Evolutionary conservation across 2,329 filamentous ascomycete species (phyloP), one percentile per base, ranked within the genome.

Genomic region (Dendrostoma leiphaemia): DNA sequence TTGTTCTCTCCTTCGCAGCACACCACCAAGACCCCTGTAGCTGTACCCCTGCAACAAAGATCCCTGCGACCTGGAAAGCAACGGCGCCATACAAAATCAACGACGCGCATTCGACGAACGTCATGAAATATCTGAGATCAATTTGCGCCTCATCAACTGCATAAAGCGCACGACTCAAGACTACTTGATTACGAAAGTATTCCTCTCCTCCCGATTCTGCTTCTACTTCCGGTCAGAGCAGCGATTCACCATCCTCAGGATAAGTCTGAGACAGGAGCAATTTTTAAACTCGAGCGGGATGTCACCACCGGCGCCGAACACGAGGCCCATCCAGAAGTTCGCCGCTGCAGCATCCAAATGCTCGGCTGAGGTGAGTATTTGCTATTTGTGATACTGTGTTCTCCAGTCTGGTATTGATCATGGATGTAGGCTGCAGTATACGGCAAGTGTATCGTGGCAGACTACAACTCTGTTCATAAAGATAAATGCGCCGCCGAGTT

Each of bases 401-500:
- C 19, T 41, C 15, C 32, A 35, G 34, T 19, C 37, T 21, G 43
- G n/a, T 48, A 19, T 24, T 19, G 17, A 43, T 47, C 24, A 46
- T 49, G 51, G 15, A 56, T 41, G 46, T 17, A 97, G 93, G 88
- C 90, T 49, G 80, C 90, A 3, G 77, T 83, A 12, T 99, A 97
- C 66, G 94, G 93, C 61, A 92, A 91, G 77, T 99, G 94, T 69
- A 86, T 99, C 60, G 82, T 93, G 48, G 83, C 84, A 35, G 93
- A 97, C 67, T 97, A 96, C 73, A 93, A 93, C 67, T 84, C 91
- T 4, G 84, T 96, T 3, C 83, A 91, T 63, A 96, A 96, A 67
- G 90, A 97, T 67, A 94, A 94, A 77, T 99, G 94, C 66, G 79
- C 80, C 4, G 84, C 84, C 54, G 91, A 97, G 66, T 97, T 99